These are phyloP conservation scores for Aspergillus cristatus DNA, from an alignment of 495 filamentous ascomycete species.

Conservation along the genomic window DNA sequence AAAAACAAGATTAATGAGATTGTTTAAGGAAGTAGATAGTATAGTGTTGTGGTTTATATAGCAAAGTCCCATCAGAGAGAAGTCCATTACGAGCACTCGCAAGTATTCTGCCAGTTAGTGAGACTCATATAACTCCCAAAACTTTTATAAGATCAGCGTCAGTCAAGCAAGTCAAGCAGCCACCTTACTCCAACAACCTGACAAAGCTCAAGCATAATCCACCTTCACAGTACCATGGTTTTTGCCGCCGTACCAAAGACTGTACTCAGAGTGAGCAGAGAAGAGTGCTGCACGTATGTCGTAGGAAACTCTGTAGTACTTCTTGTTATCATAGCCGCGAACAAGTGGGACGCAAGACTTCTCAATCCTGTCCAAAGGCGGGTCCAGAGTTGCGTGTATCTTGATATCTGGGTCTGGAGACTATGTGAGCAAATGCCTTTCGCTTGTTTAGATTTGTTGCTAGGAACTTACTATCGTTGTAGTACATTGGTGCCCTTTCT, in stretches of 20 bases:
- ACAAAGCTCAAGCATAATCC: slow-evolving; percentile 23
- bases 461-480: slow-evolving; percentile 8
- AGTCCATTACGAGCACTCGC: too few relatives aligned
- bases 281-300: slow-evolving; percentile 16
- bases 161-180: too few relatives aligned
- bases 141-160: too few relatives aligned
- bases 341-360: slow-evolving; percentile 3
- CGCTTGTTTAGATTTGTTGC: neutral
- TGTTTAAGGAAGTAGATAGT: too few relatives aligned
- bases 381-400: slow-evolving; percentile 6
- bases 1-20: too few relatives aligned
- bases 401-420: slow-evolving; percentile 11
- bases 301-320: slow-evolving; percentile 14
- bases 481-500: slow-evolving; percentile 4
- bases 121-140: too few relatives aligned
- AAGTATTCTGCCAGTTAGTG: too few relatives aligned
- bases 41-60: too few relatives aligned
- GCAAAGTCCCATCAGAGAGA: too few relatives aligned
- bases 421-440: neutral
- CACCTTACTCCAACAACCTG: too few relatives aligned
- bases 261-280: slow-evolving; percentile 20
- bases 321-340: slow-evolving; percentile 11
- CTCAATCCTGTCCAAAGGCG: slow-evolving; percentile 1
- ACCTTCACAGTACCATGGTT: slow-evolving; percentile 16
- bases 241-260: slow-evolving; percentile 13